Base-by-base conservation (phyloP, 495 filamentous ascomycete genomes). In the Annulohypoxylon nitens region DNA sequence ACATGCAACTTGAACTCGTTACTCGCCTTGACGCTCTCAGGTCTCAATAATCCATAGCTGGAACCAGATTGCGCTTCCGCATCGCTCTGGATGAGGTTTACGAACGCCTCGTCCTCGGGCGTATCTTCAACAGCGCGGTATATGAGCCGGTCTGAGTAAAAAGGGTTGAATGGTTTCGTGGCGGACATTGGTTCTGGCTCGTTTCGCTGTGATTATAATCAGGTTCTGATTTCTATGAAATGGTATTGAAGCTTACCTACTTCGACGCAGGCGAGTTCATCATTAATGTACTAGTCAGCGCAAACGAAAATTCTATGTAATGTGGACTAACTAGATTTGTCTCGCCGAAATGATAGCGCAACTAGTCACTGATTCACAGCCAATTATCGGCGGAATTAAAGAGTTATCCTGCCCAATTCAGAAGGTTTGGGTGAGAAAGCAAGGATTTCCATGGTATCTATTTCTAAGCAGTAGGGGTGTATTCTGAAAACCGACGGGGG, bases 61-160 rank as follows among this genome's bases (percentile, higher is more conserved):
- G 70, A 36, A 45, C 75, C 75, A 4, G 72, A 72, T 26, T 75
- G 67, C 12, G 73, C 62, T 20, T 69, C 73, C 5, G 75, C 75
- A 50, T 81, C 80, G 34, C 23, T 54, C 57, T 77, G 51, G 20
- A 78, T 72, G 18, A 48, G 18, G 50, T 70, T 66, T 20, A 83
- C 62, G 57, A 78, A 79, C 10, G 43, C 47, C n/a, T 79, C 70
- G 59, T 83, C 82, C 10, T 70, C 66, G 6, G 67, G 60, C 61
- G 64, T 74, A 12, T 80, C 76, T 55, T 82, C 77, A 8, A 81
- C 65, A 18, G 81, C 77, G 23, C 78, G 78, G 69, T 81, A 82
- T 20, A 81, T 39, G 8, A 84, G 78, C 34, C 80, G 76, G 25
- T 74, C 57, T 11, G 79, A 81, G 34, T 55, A 74, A 43, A 76